Percentiles rank a stretch among this genome's conserved stretches.
These are phyloP conservation scores for Trebouxia sp. DNA, from an alignment of 139 green algal species.

Conservation along the genomic window DNA sequence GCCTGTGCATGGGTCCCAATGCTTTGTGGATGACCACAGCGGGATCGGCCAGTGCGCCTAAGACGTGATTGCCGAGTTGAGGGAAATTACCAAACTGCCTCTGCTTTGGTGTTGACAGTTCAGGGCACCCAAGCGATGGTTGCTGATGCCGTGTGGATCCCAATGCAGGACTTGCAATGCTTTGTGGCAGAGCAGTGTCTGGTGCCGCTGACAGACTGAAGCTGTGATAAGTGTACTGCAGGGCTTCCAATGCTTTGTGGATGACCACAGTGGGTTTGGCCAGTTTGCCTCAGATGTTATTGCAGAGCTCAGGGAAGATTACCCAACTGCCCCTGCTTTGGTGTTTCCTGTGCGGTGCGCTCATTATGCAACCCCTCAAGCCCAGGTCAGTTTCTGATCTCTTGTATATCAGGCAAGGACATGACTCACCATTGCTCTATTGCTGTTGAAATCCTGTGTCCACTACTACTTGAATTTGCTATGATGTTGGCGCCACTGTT, in stretches of 20 bases:
- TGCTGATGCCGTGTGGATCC: background rate
- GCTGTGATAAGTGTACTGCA: background rate
- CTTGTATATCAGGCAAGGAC: background rate
- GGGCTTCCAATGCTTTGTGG: constrained; percentile 66
- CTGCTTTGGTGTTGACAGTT: constrained; percentile 55
- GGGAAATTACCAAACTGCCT: constrained; percentile 48
- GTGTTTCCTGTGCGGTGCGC: constrained; percentile 49
- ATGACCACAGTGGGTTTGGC: constrained; percentile 67
- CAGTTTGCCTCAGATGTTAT: constrained; percentile 42
- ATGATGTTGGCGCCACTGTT: too few relatives aligned
- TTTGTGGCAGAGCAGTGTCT: too few relatives aligned
- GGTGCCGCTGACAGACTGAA: background rate
- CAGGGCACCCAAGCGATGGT: constrained; percentile 2
- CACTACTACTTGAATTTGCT: too few relatives aligned
- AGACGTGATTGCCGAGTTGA: constrained; percentile 48
- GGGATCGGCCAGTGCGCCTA: constrained; percentile 54
- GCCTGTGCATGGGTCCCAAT: constrained; percentile 66
- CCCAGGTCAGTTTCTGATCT: background rate
- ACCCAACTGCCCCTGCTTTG: constrained; percentile 41
- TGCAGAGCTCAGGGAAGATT: constrained; percentile 56
- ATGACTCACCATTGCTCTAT: background rate
- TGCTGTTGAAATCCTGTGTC: too few relatives aligned
- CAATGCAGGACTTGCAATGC: too few relatives aligned
- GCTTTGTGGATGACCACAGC: constrained; percentile 60
- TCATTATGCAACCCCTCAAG: background rate